Percentiles rank a stretch among this genome's conserved stretches.
Conservation (phyloP, 2,329 filamentous ascomycete species). For the Dactylonectria macrodidyma region DNA sequence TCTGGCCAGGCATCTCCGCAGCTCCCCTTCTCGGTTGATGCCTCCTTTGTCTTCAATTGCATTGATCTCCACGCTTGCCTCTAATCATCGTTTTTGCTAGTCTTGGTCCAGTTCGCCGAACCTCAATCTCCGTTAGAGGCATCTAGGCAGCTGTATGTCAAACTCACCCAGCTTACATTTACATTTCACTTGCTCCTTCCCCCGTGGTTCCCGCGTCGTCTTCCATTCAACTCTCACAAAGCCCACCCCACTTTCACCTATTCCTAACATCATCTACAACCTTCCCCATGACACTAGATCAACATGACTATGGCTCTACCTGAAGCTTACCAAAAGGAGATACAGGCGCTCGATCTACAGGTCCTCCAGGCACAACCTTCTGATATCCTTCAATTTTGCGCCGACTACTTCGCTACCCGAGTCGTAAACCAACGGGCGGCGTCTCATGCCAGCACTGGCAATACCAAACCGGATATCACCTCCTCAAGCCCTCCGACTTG, state of each 20-base stretch:
- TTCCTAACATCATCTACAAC: background rate
- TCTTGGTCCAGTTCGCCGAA: slow-evolving; percentile 31
- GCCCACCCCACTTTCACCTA: slow-evolving; percentile 6
- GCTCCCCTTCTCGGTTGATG: slow-evolving; percentile 36
- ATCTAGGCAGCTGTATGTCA: slow-evolving; percentile 42
- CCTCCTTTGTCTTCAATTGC: slow-evolving; percentile 37
- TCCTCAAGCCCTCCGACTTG: slow-evolving; percentile 12
- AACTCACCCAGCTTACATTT: slow-evolving; percentile 19
- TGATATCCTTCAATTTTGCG: slow-evolving; percentile 80
- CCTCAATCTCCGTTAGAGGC: slow-evolving; percentile 29
- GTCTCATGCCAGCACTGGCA: slow-evolving; percentile 26
- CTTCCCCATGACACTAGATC: background rate
- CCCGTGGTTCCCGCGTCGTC: slow-evolving; percentile 13
- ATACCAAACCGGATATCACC: slow-evolving; percentile 18
- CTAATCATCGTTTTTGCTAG: slow-evolving; percentile 37
- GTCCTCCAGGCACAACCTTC: slow-evolving; percentile 70
- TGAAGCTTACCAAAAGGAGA: slow-evolving; percentile 72
- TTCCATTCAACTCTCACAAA: slow-evolving; percentile 4
- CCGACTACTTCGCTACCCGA: slow-evolving; percentile 76
- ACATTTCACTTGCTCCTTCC: slow-evolving; percentile 17
- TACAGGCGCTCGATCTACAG: slow-evolving; percentile 74
- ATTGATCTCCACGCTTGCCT: slow-evolving; percentile 24
- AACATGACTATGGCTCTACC: slow-evolving; percentile 64
- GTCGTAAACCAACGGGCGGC: slow-evolving; percentile 74
- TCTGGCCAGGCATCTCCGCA: slow-evolving; percentile 34